phyloP scores from a whole-genome alignment of 2,329 filamentous ascomycete species.

The Ceratocystis destructans region DNA sequence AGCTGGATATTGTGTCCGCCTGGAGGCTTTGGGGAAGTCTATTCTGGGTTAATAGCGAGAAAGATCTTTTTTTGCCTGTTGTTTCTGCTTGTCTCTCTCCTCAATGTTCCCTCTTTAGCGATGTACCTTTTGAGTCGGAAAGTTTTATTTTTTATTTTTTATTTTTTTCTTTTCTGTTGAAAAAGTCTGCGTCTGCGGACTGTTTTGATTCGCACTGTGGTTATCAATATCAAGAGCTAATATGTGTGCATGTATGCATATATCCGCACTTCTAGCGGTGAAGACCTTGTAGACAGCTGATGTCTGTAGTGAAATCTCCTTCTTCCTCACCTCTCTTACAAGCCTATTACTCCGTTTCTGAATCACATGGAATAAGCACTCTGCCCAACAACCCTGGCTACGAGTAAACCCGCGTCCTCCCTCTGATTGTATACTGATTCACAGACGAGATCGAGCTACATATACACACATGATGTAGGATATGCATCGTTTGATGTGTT shows the following conservation, averaged over 20 bases:
- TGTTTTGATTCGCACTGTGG: background rate
- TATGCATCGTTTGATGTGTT: background rate
- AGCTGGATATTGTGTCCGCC: background rate
- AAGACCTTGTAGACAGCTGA: background rate
- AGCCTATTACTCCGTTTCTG: background rate
- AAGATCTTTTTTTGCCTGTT: background rate
- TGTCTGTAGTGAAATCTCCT: background rate
- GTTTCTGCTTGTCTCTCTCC: background rate
- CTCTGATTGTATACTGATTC: background rate
- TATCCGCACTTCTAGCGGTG: conserved; percentile 1
- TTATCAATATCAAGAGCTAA: background rate
- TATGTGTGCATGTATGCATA: background rate
- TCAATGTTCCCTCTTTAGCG: background rate
- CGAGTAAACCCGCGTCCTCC: background rate
- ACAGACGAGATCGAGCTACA: background rate
- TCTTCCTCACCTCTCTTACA: background rate
- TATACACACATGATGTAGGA: background rate
- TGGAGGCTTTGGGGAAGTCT: background rate
- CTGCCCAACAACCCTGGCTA: background rate
- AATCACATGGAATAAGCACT: background rate
- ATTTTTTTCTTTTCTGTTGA: background rate
- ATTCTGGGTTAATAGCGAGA: too few relatives aligned
- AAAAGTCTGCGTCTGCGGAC: background rate
- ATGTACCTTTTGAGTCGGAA: background rate
- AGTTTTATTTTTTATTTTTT: background rate